Conservation (phyloP, 2,329 filamentous ascomycete genomes). For the Arthrobotrys sphaeroides region DNA sequence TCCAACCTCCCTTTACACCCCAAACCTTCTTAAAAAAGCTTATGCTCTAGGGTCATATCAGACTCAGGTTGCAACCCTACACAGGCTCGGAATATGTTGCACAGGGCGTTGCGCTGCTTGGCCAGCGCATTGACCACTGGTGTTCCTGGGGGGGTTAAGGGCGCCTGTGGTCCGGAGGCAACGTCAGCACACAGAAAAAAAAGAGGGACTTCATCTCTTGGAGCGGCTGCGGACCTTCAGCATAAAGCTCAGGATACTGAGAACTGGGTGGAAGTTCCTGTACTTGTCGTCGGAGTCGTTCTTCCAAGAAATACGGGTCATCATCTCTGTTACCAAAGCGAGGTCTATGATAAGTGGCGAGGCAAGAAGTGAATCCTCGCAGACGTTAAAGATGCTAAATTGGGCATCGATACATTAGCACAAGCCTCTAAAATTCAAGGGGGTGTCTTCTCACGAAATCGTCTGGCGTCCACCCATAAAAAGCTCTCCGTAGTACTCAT, state of each 20-base stretch:
- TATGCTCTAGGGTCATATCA: slow-evolving; percentile 99
- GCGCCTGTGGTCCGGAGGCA: slow-evolving; percentile 74
- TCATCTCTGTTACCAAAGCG: slow-evolving; percentile 91
- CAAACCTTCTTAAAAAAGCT: slow-evolving; percentile 74
- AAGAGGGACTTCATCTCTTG: slow-evolving; percentile 40
- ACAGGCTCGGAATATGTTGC: slow-evolving; percentile 98
- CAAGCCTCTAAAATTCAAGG: slow-evolving; percentile 23
- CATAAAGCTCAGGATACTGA: slow-evolving; percentile 99
- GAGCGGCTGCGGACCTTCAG: no score
- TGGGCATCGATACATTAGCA: slow-evolving; percentile 13
- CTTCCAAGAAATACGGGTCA: slow-evolving; percentile 98
- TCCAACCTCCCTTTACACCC: no score
- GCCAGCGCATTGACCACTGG: slow-evolving; percentile 94
- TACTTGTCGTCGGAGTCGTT: slow-evolving; percentile 72
- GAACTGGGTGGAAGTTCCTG: slow-evolving; percentile 94
- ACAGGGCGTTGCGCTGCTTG: slow-evolving; percentile 93
- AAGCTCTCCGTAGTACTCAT: slow-evolving; percentile 99
- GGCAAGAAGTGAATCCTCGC: slow-evolving; percentile 95
- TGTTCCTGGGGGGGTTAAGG: slow-evolving; percentile 90
- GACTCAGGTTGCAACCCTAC: slow-evolving; percentile 96
- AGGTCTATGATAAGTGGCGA: slow-evolving; percentile 97
- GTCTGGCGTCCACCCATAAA: slow-evolving; percentile 99
- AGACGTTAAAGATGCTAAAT: slow-evolving; percentile 91
- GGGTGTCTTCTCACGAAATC: slow-evolving; percentile 71
- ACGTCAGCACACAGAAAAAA: slow-evolving; percentile 25